Conservation (phyloP, 2,329 filamentous ascomycete species). For the Sarocladium oryzae region DNA sequence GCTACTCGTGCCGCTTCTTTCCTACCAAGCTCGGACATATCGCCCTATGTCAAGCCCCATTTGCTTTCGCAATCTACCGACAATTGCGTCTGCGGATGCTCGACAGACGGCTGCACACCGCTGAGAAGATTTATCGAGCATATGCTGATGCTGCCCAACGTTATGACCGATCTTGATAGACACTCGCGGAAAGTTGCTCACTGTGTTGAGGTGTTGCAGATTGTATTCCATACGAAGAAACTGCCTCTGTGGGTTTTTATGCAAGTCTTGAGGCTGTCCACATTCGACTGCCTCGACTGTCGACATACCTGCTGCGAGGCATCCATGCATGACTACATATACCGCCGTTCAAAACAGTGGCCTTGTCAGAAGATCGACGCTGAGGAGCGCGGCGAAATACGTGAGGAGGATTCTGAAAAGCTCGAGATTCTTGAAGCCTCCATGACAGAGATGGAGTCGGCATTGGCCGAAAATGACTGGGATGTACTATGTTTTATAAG, state of each 20-base stretch:
- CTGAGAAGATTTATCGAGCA: not conserved
- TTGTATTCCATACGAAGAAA: not conserved
- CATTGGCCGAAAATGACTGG: not conserved
- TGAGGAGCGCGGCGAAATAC: not conserved
- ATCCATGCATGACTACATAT: not conserved
- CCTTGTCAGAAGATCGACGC: not conserved
- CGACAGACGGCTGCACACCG: not conserved
- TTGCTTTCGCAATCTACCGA: not conserved
- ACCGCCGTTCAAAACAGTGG: not conserved
- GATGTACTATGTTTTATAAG: not conserved
- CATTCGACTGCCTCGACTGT: not conserved
- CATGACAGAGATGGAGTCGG: not conserved
- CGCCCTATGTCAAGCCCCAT: not conserved
- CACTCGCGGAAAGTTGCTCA: not conserved
- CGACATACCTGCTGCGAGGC: slow-evolving; percentile 1
- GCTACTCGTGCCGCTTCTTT: not conserved
- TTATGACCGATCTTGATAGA: not conserved
- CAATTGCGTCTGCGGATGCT: not conserved
- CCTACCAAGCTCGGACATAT: not conserved
- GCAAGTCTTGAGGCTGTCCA: not conserved
- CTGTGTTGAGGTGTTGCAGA: not conserved
- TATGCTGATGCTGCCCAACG: not conserved
- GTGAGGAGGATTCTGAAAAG: slow-evolving; percentile 1
- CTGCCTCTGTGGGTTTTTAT: not conserved
- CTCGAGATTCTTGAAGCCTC: not conserved